Evolutionary conservation across 495 filamentous ascomycete genomes (phyloP), one percentile per base, ranked within the genome.

Genomic region (Penicillium antarcticum): DNA sequence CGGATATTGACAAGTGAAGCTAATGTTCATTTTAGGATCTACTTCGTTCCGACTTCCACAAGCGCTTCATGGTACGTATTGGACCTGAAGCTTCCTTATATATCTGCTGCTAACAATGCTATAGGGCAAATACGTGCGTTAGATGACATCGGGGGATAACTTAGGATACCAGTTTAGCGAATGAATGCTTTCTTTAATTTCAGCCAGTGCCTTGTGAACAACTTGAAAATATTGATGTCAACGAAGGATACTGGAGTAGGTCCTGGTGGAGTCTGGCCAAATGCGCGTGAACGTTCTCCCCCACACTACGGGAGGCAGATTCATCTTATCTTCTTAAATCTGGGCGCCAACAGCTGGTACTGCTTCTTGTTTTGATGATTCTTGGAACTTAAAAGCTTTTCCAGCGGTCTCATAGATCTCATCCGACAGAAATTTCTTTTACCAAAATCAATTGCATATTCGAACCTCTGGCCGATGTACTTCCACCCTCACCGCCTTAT

Each of bases 31-130:
- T 51, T 8, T 55, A 89, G 86, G 94, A 98, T 73, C 74, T 97
- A 63, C 73, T 98, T 50, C 85, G 94, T 48, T 95, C 89, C 6
- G 94, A 97, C 68, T 98, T 98, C 68, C 94, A 98, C 73, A 95
- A 92, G 72, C 82, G 90, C 56, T 98, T 98, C 65, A 97, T 98
- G 94, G 87, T 85, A 75, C 78, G 85, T 45, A 35, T 19, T 11
- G 29, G 11, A 29, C 42, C 26, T 49, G 1, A 6, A 21, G 19
- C 47, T n/a, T 50, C 42, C 11, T 35, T 57, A 11, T 23, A 35
- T 43, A 7, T 34, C 35, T 17, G 53, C 35, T 17, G 53, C 72
- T 76, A 68, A 82, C 64, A 23, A 23, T 29, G 9, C 32, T 51
- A 23, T 14, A 86, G 82, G 80, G 78, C 36, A 87, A 85, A 69